These are phyloP conservation scores for Prunus kanzakura DNA, from an alignment of 306 rosid genomes.

Conservation along the genomic window DNA sequence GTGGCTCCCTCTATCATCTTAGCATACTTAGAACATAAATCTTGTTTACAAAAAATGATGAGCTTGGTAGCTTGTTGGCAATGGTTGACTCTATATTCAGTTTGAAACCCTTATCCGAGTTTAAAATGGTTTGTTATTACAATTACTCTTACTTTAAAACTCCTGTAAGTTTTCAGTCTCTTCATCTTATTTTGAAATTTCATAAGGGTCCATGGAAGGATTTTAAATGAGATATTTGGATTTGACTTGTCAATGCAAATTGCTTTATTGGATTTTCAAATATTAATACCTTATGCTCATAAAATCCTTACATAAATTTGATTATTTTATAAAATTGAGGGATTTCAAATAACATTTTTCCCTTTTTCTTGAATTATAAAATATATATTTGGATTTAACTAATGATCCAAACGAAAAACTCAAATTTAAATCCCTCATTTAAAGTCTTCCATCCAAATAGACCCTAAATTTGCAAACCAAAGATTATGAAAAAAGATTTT, in stretches of 20 bases:
- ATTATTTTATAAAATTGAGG: neutral
- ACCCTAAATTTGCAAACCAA: neutral
- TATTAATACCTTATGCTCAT: neutral
- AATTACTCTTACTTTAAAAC: neutral
- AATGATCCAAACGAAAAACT: neutral
- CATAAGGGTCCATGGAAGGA: neutral
- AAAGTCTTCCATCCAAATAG: neutral
- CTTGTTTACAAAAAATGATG: neutral
- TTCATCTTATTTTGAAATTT: neutral
- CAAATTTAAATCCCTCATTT: neutral
- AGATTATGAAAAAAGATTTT: neutral
- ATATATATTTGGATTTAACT: neutral
- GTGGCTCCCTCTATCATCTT: neutral
- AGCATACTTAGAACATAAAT: neutral
- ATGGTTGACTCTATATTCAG: neutral
- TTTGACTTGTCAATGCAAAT: neutral
- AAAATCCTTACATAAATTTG: neutral
- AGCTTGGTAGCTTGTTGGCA: neutral
- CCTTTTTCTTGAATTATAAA: neutral
- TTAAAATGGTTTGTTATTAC: neutral
- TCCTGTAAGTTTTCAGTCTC: neutral
- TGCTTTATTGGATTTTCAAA: constrained; percentile 1
- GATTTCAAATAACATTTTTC: neutral
- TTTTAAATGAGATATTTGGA: neutral
- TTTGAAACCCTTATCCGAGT: neutral